Evolutionary conservation across 164 flowering plant genomes (phyloP).

Genomic region (Annona squamosa): DNA sequence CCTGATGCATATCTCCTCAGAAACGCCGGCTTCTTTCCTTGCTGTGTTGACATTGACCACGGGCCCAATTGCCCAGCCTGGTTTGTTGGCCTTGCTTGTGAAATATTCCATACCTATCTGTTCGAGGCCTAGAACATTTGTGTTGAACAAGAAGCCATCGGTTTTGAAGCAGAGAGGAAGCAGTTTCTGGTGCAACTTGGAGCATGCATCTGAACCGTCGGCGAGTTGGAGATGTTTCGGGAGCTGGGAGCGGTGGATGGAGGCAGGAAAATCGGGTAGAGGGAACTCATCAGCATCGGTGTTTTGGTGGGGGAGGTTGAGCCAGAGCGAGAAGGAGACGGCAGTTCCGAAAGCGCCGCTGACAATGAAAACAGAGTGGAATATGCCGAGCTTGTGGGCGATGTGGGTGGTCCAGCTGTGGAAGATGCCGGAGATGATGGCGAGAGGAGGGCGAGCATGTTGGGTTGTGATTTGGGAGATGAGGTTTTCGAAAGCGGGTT

Average conservation of each 20-base stretch:
- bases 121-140: constrained; percentile 9
- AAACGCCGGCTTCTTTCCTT: constrained; percentile 8
- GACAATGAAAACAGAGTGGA: constrained; percentile 1
- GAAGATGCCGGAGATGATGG: constrained; percentile 14
- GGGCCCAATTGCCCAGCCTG: constrained; percentile 17
- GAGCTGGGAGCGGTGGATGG: constrained; percentile 10
- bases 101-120: constrained; percentile 6
- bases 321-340: constrained; percentile 8
- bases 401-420: constrained; percentile 14
- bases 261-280: constrained; percentile 10
- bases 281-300: constrained; percentile 9
- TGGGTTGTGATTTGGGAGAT: neutral
- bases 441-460: neutral
- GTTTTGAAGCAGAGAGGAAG: constrained; percentile 3
- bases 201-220: neutral
- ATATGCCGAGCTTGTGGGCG: constrained; percentile 4
- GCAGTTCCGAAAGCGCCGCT: constrained; percentile 17
- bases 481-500: constrained; percentile 8
- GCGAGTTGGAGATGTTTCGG: constrained; percentile 7
- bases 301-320: constrained; percentile 6
- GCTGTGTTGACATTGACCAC: neutral
- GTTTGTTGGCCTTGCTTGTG: constrained; percentile 1
- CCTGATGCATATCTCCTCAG: neutral
- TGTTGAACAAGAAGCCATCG: constrained; percentile 11
- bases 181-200: neutral